A percentile compares a stretch with the other conserved stretches of the same genome.
Evolutionary conservation across 768 basidiomycete genomes (phyloP).

Genomic region (Tricholoma saponaceum): DNA sequence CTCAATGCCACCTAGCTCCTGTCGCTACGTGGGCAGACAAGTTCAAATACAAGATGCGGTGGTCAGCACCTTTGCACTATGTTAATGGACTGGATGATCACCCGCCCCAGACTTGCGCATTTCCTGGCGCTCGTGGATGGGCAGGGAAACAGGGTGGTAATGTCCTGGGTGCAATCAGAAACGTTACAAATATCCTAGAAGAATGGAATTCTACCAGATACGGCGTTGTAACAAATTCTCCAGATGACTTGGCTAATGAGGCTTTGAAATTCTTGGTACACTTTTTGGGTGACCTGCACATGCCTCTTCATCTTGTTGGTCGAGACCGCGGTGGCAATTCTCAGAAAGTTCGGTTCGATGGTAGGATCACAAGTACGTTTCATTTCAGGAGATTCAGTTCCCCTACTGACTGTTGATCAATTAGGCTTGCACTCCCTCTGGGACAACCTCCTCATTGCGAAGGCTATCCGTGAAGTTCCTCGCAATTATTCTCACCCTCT

Average conservation of each 20-base stretch:
- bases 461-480: conserved; percentile 69
- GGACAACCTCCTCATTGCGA: conserved; percentile 81
- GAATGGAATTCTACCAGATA: conserved; percentile 45
- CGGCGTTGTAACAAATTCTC: conserved; percentile 16
- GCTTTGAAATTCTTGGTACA: conserved; percentile 92
- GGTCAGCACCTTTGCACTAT: conserved; percentile 76
- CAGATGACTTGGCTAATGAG: conserved; percentile 51
- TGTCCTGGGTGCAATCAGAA: conserved; percentile 74
- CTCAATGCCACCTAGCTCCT: conserved; percentile 75
- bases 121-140: conserved; percentile 78
- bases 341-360: conserved; percentile 69
- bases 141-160: conserved; percentile 49
- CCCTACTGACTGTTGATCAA: not conserved
- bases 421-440: conserved; percentile 85
- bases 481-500: conserved; percentile 76
- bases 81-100: conserved; percentile 71
- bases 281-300: conserved; percentile 90
- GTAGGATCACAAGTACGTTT: conserved; percentile 61
- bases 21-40: conserved; percentile 89
- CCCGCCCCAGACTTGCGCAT: conserved; percentile 71
- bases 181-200: conserved; percentile 63
- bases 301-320: conserved; percentile 89
- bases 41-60: conserved; percentile 56
- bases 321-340: conserved; percentile 87
- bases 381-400: not conserved